Evolutionary conservation across 768 basidiomycete species (phyloP).

Genomic region (Mycena pura): DNA sequence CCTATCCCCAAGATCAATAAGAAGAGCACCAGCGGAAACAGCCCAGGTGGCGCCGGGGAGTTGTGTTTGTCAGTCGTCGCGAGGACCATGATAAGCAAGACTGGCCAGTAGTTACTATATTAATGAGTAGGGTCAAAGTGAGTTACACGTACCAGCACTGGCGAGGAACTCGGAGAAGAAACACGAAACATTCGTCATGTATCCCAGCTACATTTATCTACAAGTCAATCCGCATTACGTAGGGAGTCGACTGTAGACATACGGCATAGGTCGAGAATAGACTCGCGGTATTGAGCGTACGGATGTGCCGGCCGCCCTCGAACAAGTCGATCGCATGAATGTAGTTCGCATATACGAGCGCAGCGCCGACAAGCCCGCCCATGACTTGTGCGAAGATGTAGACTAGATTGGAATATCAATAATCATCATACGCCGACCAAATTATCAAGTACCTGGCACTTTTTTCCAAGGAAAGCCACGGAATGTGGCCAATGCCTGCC

Average conservation of each 20-base stretch:
- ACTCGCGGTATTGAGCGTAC: not conserved
- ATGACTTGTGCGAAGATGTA: slow-evolving; percentile 66
- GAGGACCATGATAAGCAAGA: slow-evolving; percentile 54
- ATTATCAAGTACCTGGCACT: slow-evolving; percentile 58
- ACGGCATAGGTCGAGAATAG: not conserved
- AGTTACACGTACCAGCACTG: too few species aligned
- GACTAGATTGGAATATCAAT: not conserved
- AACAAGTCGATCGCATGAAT: slow-evolving; percentile 69
- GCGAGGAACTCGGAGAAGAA: slow-evolving; percentile 50
- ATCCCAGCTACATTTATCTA: slow-evolving; percentile 16
- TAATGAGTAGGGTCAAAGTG: too few species aligned
- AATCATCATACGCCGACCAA: not conserved
- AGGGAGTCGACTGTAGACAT: not conserved
- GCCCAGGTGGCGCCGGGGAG: slow-evolving; percentile 44
- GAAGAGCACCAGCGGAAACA: slow-evolving; percentile 55
- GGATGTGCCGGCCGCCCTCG: slow-evolving; percentile 28
- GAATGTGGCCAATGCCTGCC: slow-evolving; percentile 49
- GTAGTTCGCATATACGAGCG: slow-evolving; percentile 67
- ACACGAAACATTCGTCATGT: slow-evolving; percentile 20
- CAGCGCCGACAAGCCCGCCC: slow-evolving; percentile 65
- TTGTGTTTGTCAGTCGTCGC: slow-evolving; percentile 51
- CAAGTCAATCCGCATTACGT: not conserved
- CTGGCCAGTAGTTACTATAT: too few species aligned
- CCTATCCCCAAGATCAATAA: slow-evolving; percentile 54
- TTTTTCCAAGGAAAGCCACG: slow-evolving; percentile 66